Percentiles rank a stretch among this genome's conserved stretches.
Conservation (phyloP, 805 yeast genomes). For the Priceomyces castillae region DNA sequence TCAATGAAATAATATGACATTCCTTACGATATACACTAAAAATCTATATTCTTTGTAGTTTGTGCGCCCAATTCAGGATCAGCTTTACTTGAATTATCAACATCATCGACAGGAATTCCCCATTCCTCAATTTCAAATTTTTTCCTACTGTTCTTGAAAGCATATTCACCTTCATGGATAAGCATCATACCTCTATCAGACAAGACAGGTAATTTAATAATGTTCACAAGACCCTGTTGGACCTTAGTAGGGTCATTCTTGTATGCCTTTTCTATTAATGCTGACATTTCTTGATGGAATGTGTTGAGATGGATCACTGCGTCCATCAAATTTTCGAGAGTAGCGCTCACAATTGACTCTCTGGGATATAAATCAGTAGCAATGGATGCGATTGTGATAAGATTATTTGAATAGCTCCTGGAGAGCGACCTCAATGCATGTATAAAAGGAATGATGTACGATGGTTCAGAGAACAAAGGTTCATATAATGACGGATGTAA, state of each 20-base stretch:
- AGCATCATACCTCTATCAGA: conserved; percentile 81
- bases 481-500: conserved; percentile 75
- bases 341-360: conserved; percentile 41
- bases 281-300: conserved; percentile 69
- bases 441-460: conserved; percentile 56
- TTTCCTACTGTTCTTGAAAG: conserved; percentile 80
- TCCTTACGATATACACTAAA: conserved; percentile 13
- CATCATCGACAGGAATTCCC: conserved; percentile 95
- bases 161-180: conserved; percentile 68
- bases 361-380: conserved; percentile 68
- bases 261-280: conserved; percentile 64
- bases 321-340: conserved; percentile 60
- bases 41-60: conserved; percentile 37
- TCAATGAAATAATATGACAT: background rate
- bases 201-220: conserved; percentile 67
- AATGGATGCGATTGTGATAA: conserved; percentile 54
- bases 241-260: conserved; percentile 70
- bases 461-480: conserved; percentile 45
- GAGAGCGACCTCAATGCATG: conserved; percentile 56
- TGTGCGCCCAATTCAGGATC: conserved; percentile 14
- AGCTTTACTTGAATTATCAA: conserved; percentile 43
- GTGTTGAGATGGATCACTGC: conserved; percentile 75
- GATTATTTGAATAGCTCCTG: conserved; percentile 41
- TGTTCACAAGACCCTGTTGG: conserved; percentile 83
- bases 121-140: conserved; percentile 87